These are phyloP conservation scores for Blepharisma japonicum DNA, from an alignment of 73 alveolate genomes.

Conservation along the genomic window DNA sequence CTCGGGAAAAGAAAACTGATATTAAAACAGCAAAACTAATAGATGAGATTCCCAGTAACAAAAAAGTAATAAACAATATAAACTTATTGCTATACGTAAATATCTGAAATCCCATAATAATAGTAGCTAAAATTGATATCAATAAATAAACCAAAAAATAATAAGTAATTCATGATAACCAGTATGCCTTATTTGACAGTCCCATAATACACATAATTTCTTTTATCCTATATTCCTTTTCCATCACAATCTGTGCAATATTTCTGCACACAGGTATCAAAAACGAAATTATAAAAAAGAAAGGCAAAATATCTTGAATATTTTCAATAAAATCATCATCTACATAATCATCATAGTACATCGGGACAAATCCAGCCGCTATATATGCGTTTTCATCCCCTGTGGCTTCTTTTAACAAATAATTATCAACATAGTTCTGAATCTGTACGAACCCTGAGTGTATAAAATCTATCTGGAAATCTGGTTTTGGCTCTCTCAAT, in stretches of 20 bases:
- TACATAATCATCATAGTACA: slow-evolving; percentile 31
- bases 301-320: slow-evolving; percentile 29
- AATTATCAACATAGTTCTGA: slow-evolving; percentile 27
- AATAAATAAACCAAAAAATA: slow-evolving; percentile 68
- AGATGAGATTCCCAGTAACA: too few relatives aligned
- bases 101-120: slow-evolving; percentile 33
- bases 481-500: not conserved
- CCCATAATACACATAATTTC: slow-evolving; percentile 99
- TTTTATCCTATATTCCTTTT: slow-evolving; percentile 89
- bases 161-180: slow-evolving; percentile 87
- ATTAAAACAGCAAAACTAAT: slow-evolving; percentile 49
- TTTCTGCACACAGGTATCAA: slow-evolving; percentile 19
- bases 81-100: too few relatives aligned
- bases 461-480: not conserved
- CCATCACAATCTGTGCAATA: slow-evolving; percentile 39
- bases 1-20: slow-evolving; percentile 66
- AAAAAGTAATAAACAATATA: too few relatives aligned
- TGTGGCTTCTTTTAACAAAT: slow-evolving; percentile 24
- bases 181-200: slow-evolving; percentile 78
- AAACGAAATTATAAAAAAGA: slow-evolving; percentile 29
- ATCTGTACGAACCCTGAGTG: not conserved
- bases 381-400: slow-evolving; percentile 9
- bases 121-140: slow-evolving; percentile 65
- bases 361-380: slow-evolving; percentile 30
- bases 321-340: slow-evolving; percentile 34